Evolutionary conservation across 2,329 filamentous ascomycete genomes (phyloP).

Genomic region (Fusarium veterinarium): DNA sequence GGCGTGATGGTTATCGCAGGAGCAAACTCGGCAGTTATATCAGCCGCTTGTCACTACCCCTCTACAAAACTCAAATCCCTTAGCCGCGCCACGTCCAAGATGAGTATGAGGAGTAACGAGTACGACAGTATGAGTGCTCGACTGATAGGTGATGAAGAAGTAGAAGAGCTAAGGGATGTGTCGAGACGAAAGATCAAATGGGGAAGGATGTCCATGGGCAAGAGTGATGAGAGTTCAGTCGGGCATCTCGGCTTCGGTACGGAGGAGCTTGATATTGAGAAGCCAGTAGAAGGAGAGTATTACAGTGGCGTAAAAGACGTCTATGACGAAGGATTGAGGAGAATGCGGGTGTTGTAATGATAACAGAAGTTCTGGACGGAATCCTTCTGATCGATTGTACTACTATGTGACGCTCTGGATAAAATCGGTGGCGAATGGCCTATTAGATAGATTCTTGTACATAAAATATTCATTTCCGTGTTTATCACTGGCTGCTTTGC

Average conservation of each 20-base stretch:
- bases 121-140: neutral
- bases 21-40: slow-evolving; percentile 31
- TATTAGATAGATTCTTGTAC: neutral
- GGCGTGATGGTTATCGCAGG: slow-evolving; percentile 28
- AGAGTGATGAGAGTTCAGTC: slow-evolving; percentile 10
- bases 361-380: neutral
- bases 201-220: slow-evolving; percentile 21
- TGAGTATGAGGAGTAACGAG: neutral
- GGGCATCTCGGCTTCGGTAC: slow-evolving; percentile 34
- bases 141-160: slow-evolving; percentile 3
- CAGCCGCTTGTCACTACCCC: slow-evolving; percentile 28
- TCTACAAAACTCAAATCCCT: slow-evolving; percentile 3
- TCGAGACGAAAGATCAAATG: slow-evolving; percentile 25
- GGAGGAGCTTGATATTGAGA: slow-evolving; percentile 16
- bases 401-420: neutral
- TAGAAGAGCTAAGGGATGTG: neutral
- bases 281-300: slow-evolving; percentile 27
- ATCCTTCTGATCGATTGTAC: neutral
- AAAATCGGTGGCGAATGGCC: neutral
- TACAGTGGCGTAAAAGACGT: slow-evolving; percentile 17
- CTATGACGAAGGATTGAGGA: neutral
- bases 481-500: neutral
- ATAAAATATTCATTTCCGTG: neutral
- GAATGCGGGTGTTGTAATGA: neutral
- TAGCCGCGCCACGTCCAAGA: neutral